phyloP scores from a whole-genome alignment of 163 green algal species.

The Scenedesmus sp. region DNA sequence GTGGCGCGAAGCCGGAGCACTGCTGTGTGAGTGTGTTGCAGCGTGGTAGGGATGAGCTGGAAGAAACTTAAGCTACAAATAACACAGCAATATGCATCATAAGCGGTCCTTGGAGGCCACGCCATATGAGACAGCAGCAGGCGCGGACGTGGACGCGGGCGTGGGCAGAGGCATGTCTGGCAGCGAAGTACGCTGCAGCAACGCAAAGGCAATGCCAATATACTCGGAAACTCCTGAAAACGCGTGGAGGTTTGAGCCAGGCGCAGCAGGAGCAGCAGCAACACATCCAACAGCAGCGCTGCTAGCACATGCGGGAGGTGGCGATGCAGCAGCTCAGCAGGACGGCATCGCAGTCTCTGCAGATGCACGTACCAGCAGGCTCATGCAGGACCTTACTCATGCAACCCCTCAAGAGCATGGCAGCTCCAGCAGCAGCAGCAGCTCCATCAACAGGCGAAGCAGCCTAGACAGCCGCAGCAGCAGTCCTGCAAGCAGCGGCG shows the following conservation, averaged over 20 bases:
- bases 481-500: neutral
- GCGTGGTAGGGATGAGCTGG: neutral
- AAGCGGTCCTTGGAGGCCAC: neutral
- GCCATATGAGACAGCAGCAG: neutral
- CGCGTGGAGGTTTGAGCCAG: neutral
- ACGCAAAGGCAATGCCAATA: neutral
- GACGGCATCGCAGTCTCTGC: neutral
- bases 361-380: conserved; percentile 44
- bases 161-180: neutral
- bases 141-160: neutral
- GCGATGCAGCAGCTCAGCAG: neutral
- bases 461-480: neutral
- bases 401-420: neutral
- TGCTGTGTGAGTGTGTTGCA: neutral
- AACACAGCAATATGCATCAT: neutral
- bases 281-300: neutral
- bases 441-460: neutral
- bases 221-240: conserved; percentile 6
- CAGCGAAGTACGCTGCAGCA: neutral
- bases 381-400: neutral
- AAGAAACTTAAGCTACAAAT: neutral
- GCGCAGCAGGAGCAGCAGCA: neutral
- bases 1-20: neutral
- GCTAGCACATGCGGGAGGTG: neutral
- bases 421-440: neutral